Evolutionary conservation across 805 yeast genomes (phyloP), one percentile per base, ranked within the genome.

Genomic region (Metschnikowia noctiluminum): DNA sequence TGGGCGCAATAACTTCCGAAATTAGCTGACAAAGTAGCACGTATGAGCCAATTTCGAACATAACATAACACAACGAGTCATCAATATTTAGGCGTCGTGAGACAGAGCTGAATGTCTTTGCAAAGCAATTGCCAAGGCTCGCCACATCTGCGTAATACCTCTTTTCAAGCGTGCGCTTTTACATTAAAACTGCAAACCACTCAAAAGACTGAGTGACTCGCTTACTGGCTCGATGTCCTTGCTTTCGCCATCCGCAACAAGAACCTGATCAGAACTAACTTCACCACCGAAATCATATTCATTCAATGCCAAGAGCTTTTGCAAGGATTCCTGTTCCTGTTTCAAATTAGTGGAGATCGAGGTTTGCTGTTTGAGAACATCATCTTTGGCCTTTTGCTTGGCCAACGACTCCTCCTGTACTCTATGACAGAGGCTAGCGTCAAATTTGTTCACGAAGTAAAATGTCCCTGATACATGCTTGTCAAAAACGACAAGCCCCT

Each of bases 401-500:
- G 48, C 45, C 12, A 11, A 16, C 10, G 36, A 21, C 40, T 53
- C 57, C 13, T 49, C 49, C 9, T 38, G 12, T 26, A 55, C 38
- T 39, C 43, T 45, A 12, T 30, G 40, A 6, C 40, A 44, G 28
- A 56, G 45, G 6, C 9, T 39, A 9, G 31, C 21, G 15, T 55
- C 55, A 32, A 55, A 54, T 30, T 45, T 50, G 54, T 87, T 87
- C 39, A 71, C 62, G 58, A 78, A 87, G 63, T 81, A 88, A 43
- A 78, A 76, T 3, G 81, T 74, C 0, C 94, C 95, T 42, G 81
- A 76, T 1, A 84, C 70, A 54, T 82, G 82, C 56, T 82, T 82
- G 65, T 88, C 96, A 5, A 87, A 71, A 15, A 85, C 80, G 2
- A 88, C 59, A 2, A 67, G 62, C 4, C 89, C 90, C 2, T 65